Evolutionary conservation across 2,329 filamentous ascomycete species (phyloP).

Genomic region (Scedosporium minutisporum): DNA sequence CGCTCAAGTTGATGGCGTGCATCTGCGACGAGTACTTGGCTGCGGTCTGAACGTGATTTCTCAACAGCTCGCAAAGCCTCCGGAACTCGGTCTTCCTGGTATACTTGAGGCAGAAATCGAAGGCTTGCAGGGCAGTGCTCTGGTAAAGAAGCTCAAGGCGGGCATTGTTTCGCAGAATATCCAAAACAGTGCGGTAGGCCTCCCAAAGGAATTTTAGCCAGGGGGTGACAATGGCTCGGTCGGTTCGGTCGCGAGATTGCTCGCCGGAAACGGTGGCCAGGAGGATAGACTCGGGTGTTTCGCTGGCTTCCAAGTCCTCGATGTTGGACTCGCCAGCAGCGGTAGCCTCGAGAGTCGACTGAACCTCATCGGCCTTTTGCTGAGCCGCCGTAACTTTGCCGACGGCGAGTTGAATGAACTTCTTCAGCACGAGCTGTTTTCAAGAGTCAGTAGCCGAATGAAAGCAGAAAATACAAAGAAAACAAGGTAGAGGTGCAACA

Average conservation of each 20-base stretch:
- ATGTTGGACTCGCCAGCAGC: slow-evolving; percentile 52
- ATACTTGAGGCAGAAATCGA: slow-evolving; percentile 98
- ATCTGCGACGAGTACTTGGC: slow-evolving; percentile 99
- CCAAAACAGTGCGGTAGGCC: slow-evolving; percentile 94
- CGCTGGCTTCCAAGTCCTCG: slow-evolving; percentile 91
- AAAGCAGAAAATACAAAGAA: not conserved
- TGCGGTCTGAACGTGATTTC: slow-evolving; percentile 97
- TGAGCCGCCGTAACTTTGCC: slow-evolving; percentile 94
- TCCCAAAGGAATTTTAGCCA: slow-evolving; percentile 99
- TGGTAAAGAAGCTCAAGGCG: slow-evolving; percentile 97
- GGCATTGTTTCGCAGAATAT: slow-evolving; percentile 98
- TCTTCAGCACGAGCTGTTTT: slow-evolving; percentile 75
- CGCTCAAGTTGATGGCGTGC: slow-evolving; percentile 98
- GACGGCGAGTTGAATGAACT: slow-evolving; percentile 94
- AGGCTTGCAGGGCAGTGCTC: slow-evolving; percentile 93
- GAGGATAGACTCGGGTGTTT: slow-evolving; percentile 96
- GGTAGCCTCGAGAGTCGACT: slow-evolving; percentile 72
- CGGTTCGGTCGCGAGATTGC: slow-evolving; percentile 92
- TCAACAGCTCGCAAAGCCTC: slow-evolving; percentile 91
- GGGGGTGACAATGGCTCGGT: slow-evolving; percentile 94
- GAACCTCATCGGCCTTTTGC: slow-evolving; percentile 89
- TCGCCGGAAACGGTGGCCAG: slow-evolving; percentile 96
- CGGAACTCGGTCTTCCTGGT: slow-evolving; percentile 98
- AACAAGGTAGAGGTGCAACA: not conserved
- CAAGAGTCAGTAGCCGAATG: not conserved